phyloP scores from a whole-genome alignment of 108 stramenopile species.

The Cyclostephanos tholiformis region DNA sequence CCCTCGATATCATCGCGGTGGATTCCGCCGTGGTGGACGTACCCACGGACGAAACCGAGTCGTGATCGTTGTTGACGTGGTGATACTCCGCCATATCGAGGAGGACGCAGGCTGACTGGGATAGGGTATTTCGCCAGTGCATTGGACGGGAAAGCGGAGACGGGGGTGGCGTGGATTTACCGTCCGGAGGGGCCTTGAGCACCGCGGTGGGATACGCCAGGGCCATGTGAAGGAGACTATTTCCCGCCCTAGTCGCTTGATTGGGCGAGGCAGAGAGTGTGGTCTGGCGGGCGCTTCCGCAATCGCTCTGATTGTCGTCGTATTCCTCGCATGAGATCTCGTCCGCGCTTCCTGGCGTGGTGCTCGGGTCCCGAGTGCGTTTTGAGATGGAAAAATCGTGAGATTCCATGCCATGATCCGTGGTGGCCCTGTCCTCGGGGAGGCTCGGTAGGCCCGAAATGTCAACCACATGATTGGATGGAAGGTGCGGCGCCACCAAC shows the following conservation, averaged over 20 bases:
- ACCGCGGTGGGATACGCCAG: slow-evolving; percentile 31
- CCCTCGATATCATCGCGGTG: slow-evolving; percentile 38
- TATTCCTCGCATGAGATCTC: neutral
- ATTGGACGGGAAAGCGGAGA: slow-evolving; percentile 7
- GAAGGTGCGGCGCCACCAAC: neutral
- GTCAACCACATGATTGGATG: slow-evolving; percentile 34
- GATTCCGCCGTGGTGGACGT: slow-evolving; percentile 47
- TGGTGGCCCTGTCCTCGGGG: slow-evolving; percentile 43
- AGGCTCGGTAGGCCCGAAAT: slow-evolving; percentile 45
- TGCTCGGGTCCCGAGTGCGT: neutral
- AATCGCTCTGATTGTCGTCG: slow-evolving; percentile 11
- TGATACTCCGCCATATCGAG: slow-evolving; percentile 17
- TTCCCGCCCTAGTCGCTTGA: slow-evolving; percentile 3
- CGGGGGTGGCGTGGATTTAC: neutral
- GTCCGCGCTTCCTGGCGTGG: neutral
- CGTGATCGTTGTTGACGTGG: slow-evolving; percentile 29
- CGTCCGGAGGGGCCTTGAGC: slow-evolving; percentile 9
- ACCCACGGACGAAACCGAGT: slow-evolving; percentile 33
- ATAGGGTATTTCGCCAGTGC: slow-evolving; percentile 15
- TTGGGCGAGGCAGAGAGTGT: slow-evolving; percentile 20
- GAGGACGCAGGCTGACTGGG: slow-evolving; percentile 26
- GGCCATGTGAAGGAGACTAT: slow-evolving; percentile 32
- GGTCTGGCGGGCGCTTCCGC: slow-evolving; percentile 7
- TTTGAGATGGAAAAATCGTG: slow-evolving; percentile 32
- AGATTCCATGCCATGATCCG: slow-evolving; percentile 26